Conservation (phyloP, 2,329 filamentous ascomycete species). For the Exophiala mesophila region DNA sequence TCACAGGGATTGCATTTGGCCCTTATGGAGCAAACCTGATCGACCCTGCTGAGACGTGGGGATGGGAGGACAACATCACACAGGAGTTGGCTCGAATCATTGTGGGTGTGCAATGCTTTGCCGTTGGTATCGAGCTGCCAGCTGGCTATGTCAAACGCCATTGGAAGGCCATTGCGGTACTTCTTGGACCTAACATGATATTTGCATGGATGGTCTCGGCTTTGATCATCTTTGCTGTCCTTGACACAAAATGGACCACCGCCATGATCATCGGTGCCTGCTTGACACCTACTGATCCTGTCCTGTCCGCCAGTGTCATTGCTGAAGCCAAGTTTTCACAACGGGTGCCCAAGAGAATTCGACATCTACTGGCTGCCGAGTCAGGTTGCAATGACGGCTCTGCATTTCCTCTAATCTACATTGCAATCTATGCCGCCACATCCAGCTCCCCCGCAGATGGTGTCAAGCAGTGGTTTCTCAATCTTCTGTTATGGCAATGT, state of each 20-base stretch:
- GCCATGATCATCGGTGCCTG: constrained; percentile 51
- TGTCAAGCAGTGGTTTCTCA: constrained; percentile 49
- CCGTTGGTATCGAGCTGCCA: constrained; percentile 83
- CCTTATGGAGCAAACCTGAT: constrained; percentile 79
- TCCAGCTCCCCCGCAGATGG: constrained; percentile 35
- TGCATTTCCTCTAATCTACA: constrained; percentile 53
- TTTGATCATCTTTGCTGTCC: constrained; percentile 43
- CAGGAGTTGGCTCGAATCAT: constrained; percentile 87
- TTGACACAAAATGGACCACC: constrained; percentile 42
- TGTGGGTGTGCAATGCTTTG: constrained; percentile 87
- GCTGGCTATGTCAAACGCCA: constrained; percentile 58
- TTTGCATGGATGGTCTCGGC: constrained; percentile 58
- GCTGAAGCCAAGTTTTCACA: constrained; percentile 50
- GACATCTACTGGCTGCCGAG: constrained; percentile 50
- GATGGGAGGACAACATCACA: constrained; percentile 78
- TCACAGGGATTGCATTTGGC: constrained; percentile 84
- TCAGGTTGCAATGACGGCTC: constrained; percentile 53
- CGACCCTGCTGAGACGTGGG: constrained; percentile 65
- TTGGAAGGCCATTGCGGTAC: constrained; percentile 47
- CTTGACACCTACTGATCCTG: constrained; percentile 54
- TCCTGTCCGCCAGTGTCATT: constrained; percentile 51
- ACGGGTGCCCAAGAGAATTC: constrained; percentile 48
- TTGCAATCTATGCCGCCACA: constrained; percentile 46
- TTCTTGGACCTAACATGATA: constrained; percentile 50
- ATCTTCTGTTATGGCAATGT: constrained; percentile 54